Conservation (phyloP, 805 yeast species). For the Wickerhamiella allomyrinae region DNA sequence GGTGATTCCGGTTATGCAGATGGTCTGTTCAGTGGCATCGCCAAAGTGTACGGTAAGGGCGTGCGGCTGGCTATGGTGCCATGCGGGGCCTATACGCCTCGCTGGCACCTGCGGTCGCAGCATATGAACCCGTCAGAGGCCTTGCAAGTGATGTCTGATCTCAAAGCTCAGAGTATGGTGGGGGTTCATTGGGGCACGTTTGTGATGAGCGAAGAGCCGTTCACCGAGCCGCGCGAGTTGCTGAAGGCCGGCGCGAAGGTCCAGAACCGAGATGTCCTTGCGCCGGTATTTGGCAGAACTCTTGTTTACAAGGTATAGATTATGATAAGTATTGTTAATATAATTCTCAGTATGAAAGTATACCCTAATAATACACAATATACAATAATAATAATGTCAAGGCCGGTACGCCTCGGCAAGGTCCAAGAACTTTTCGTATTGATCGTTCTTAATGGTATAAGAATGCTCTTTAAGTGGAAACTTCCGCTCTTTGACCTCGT, state of each 20-base stretch:
- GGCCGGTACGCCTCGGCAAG: background rate
- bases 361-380: background rate
- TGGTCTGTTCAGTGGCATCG: conserved; percentile 56
- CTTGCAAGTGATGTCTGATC: conserved; percentile 46
- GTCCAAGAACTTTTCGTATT: conserved; percentile 32
- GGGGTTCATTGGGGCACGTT: conserved; percentile 98
- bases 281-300: conserved; percentile 69
- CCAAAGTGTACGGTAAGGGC: conserved; percentile 39
- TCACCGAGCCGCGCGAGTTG: conserved; percentile 61
- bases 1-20: conserved; percentile 89
- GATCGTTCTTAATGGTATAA: conserved; percentile 54
- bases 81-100: conserved; percentile 89
- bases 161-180: conserved; percentile 46
- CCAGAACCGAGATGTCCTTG: conserved; percentile 33
- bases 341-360: too few relatives aligned
- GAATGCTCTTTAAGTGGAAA: conserved; percentile 60
- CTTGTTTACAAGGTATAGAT: conserved; percentile 25
- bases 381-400: background rate
- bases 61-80: conserved; percentile 63
- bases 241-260: conserved; percentile 37
- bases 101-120: conserved; percentile 85
- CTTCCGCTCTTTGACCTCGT: conserved; percentile 38
- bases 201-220: conserved; percentile 75
- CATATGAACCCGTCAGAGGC: conserved; percentile 78
- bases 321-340: too few relatives aligned